These are phyloP conservation scores for Teratosphaeria pseudoeucalypti DNA, from an alignment of 2,329 filamentous ascomycete species.

Conservation along the genomic window DNA sequence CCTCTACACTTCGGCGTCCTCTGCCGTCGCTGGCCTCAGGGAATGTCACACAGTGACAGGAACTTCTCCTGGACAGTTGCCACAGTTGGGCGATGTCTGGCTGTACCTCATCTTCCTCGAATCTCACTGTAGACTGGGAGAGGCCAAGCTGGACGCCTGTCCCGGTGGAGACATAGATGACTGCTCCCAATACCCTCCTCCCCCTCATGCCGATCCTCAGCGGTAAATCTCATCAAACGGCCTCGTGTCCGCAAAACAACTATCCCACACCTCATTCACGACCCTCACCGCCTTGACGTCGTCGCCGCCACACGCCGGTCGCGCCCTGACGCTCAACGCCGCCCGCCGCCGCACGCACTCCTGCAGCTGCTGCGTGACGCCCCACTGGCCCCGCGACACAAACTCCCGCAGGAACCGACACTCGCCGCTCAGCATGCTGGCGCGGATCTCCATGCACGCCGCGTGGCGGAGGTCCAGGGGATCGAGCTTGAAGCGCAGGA, in stretches of 20 bases:
- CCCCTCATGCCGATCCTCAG: slow-evolving; percentile 26
- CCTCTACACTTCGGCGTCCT: too few relatives aligned
- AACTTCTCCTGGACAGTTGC: too few relatives aligned
- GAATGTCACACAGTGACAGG: too few relatives aligned
- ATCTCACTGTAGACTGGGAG: too few relatives aligned
- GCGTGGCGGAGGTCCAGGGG: slow-evolving; percentile 75
- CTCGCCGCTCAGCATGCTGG: slow-evolving; percentile 84
- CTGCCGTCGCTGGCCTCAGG: too few relatives aligned
- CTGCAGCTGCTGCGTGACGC: slow-evolving; percentile 84
- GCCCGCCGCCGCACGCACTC: slow-evolving; percentile 79
- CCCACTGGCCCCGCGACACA: slow-evolving; percentile 75
- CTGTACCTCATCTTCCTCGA: too few relatives aligned
- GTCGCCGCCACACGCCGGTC: slow-evolving; percentile 68
- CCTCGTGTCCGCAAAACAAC: slow-evolving; percentile 85
- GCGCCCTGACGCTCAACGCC: slow-evolving; percentile 63
- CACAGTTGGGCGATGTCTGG: too few relatives aligned
- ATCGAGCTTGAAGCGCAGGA: slow-evolving; percentile 83
- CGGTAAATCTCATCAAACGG: slow-evolving; percentile 97
- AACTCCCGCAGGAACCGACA: slow-evolving; percentile 84
- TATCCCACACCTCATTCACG: slow-evolving; percentile 98
- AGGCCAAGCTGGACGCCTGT: too few relatives aligned
- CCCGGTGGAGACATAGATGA: too few relatives aligned
- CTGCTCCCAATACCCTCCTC: too few relatives aligned
- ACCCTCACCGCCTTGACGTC: slow-evolving; percentile 76
- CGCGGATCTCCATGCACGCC: slow-evolving; percentile 93